These are phyloP conservation scores for Aspergillus caelatus DNA, from an alignment of 2,329 filamentous ascomycete species.

Conservation along the genomic window DNA sequence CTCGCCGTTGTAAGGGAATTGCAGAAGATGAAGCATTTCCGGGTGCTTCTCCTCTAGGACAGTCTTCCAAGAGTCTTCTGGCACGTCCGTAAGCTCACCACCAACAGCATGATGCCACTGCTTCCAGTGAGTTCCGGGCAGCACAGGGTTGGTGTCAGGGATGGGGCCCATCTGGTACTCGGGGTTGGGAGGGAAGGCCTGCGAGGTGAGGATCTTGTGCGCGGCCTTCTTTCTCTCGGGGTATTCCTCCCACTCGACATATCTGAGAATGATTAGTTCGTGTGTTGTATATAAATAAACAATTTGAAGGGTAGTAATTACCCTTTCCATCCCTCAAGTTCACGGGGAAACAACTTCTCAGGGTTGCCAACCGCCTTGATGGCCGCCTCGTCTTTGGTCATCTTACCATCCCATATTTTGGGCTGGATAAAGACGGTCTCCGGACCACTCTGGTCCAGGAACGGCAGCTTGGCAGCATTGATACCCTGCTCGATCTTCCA, in stretches of 20 bases:
- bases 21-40: constrained; percentile 64
- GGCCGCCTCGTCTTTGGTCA: constrained; percentile 46
- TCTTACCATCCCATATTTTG: constrained; percentile 24
- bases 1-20: constrained; percentile 68
- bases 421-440: constrained; percentile 35
- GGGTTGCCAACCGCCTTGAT: constrained; percentile 47
- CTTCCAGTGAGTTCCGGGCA: constrained; percentile 61
- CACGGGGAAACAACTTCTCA: constrained; percentile 45
- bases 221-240: constrained; percentile 67
- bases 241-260: constrained; percentile 71
- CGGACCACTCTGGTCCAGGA: constrained; percentile 50
- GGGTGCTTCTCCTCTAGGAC: constrained; percentile 61
- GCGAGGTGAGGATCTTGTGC: constrained; percentile 56
- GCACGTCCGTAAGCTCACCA: constrained; percentile 49
- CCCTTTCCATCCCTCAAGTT: constrained; percentile 53
- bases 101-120: constrained; percentile 60
- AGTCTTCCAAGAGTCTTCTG: constrained; percentile 61
- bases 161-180: constrained; percentile 61
- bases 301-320: constrained; percentile 15
- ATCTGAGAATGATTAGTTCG: constrained; percentile 38
- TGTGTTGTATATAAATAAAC: neutral
- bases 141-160: constrained; percentile 60
- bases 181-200: constrained; percentile 54
- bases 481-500: constrained; percentile 59
- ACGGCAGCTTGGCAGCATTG: constrained; percentile 49